Base-by-base conservation (phyloP, 345 rosid species). In the Linum tenue region DNA sequence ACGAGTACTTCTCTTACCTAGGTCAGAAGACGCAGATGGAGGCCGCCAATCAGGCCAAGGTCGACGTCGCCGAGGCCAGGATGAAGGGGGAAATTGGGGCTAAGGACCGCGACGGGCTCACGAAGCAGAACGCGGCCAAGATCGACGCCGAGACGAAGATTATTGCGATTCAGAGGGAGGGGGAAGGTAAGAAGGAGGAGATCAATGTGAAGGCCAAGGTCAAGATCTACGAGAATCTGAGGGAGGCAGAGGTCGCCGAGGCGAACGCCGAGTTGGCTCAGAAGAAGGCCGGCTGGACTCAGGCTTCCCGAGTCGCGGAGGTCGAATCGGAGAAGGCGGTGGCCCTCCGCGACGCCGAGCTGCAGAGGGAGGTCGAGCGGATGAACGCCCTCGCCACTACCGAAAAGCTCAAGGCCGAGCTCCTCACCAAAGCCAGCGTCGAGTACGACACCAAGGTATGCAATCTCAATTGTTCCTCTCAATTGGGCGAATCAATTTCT, bases 31-130 rank as follows among this genome's bases (percentile, higher is more conserved):
- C 64, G 38, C 73, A 70, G 53, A 64, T 44, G 64, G 73, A 70
- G 38, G 68, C 68, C 59, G 73, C 68, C 9, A 70, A 70, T 70
- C 72, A 62, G 56, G 72, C 41, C 41, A 48, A 69, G 72, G 65
- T 62, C 22, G 72, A 69, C 41, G 66, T 62, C 31, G 66, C 72
- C 40, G 66, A 62, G 10, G 72, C 72, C 0, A 69, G 2, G 62
- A 69, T 69, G 67, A 62, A 62, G 38, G 67, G 72, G 31, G 72
- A 69, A 36, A 69, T 42, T 15, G 72, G 72, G 50, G 39, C 72
- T 1, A 69, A 69, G 40, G 6, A 15, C 3, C 35, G 66, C n/a
- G 62, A 62, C 2, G 66, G 56, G 69, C 31, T 22, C 31, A 22
- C 31, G 31, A 22, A 22, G 31, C 31, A 22, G 31, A 22, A 22